Percentiles rank a stretch among this genome's conserved stretches.
phyloP scores from a whole-genome alignment of 2,329 filamentous ascomycete species.

The Dothidotthia symphoricarpi region DNA sequence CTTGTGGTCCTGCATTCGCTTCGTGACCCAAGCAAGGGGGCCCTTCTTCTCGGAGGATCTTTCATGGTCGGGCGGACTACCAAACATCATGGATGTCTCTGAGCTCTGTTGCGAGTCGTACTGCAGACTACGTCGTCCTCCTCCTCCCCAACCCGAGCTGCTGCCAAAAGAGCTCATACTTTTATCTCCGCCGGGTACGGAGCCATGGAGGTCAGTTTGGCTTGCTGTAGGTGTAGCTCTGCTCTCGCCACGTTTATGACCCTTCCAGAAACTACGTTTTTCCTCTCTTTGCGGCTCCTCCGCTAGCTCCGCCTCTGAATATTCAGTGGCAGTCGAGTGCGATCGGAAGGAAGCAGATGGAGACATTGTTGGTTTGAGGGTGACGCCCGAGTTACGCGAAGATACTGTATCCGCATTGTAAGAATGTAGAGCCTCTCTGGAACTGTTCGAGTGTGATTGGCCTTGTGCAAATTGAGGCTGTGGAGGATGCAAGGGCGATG shows the following conservation, averaged over 20 bases:
- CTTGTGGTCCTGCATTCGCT: conserved; percentile 61
- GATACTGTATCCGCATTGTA: conserved; percentile 39
- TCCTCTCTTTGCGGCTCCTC: conserved; percentile 57
- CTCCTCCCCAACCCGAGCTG: conserved; percentile 28
- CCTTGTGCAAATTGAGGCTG: conserved; percentile 30
- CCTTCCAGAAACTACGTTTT: conserved; percentile 72
- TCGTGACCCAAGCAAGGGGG: conserved; percentile 63
- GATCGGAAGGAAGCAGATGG: conserved; percentile 76
- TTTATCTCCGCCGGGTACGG: conserved; percentile 38
- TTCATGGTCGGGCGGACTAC: conserved; percentile 31
- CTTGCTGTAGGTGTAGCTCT: conserved; percentile 38
- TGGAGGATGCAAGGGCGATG: conserved; percentile 36
- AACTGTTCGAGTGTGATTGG: conserved; percentile 25
- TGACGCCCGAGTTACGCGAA: conserved; percentile 49
- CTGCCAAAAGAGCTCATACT: conserved; percentile 44
- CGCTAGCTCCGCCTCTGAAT: conserved; percentile 73
- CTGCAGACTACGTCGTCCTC: conserved; percentile 34
- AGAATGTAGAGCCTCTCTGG: conserved; percentile 26
- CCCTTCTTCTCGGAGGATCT: conserved; percentile 57
- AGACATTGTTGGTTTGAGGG: conserved; percentile 66
- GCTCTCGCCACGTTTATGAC: conserved; percentile 48
- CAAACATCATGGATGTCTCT: conserved; percentile 34
- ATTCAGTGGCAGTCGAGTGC: conserved; percentile 67
- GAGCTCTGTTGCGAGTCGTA: conserved; percentile 31
- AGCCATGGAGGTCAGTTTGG: conserved; percentile 38